phyloP scores from a whole-genome alignment of 768 basidiomycete species.

The Rhodotorula graminis region DNA sequence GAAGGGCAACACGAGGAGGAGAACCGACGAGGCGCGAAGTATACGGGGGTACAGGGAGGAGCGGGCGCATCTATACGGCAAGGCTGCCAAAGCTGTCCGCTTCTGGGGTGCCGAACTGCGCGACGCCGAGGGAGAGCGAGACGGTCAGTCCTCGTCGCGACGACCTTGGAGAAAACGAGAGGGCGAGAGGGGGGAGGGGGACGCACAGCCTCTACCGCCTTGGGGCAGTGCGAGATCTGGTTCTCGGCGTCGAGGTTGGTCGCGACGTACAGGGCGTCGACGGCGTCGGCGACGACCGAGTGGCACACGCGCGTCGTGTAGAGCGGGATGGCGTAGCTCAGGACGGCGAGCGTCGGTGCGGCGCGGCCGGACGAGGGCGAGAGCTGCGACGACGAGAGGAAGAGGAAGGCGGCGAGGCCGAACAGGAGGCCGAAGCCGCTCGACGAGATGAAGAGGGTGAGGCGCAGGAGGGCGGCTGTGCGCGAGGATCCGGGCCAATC shows the following conservation, averaged over 20 bases:
- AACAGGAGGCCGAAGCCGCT: constrained; percentile 76
- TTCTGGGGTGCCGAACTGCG: constrained; percentile 8
- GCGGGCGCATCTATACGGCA: neutral
- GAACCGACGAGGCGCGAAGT: neutral
- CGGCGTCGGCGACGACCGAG: constrained; percentile 24
- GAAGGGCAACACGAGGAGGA: neutral
- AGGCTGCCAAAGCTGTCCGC: neutral
- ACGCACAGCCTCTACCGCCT: constrained; percentile 36
- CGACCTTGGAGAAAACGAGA: too few relatives aligned
- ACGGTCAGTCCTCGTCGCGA: neutral
- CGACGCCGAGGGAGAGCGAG: too few relatives aligned
- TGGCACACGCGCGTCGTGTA: constrained; percentile 31
- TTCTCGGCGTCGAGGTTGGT: constrained; percentile 28
- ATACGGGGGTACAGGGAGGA: too few relatives aligned
- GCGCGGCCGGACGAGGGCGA: constrained; percentile 54
- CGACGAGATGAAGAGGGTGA: constrained; percentile 60
- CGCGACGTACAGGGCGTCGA: constrained; percentile 24
- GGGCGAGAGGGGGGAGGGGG: too few relatives aligned
- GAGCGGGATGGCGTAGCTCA: constrained; percentile 45
- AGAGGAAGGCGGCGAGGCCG: constrained; percentile 74
- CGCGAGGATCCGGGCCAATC: neutral
- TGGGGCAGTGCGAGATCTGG: constrained; percentile 22
- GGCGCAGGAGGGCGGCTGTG: constrained; percentile 66
- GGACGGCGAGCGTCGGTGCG: constrained; percentile 67
- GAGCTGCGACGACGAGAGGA: constrained; percentile 60